Percentiles rank a stretch among this genome's conserved stretches.
Evolutionary conservation across 2,329 filamentous ascomycete genomes (phyloP).

Genomic region (Penicillium oxalicum): DNA sequence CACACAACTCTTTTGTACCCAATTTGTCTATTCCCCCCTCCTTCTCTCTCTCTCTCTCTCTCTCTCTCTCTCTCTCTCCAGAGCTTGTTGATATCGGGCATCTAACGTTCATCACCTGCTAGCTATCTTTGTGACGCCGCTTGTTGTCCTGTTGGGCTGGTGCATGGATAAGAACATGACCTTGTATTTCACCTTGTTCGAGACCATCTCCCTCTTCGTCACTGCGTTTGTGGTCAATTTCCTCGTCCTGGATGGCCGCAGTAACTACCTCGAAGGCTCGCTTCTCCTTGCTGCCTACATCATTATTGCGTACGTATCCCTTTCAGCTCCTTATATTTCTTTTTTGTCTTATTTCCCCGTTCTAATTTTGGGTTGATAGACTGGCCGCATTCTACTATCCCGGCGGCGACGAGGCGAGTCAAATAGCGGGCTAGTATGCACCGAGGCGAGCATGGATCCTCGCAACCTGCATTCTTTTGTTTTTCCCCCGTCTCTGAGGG

Average conservation of each 20-base stretch:
- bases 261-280: slow-evolving; percentile 74
- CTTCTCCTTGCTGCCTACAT: slow-evolving; percentile 70
- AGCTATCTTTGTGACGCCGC: slow-evolving; percentile 69
- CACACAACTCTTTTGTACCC: neutral
- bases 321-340: neutral
- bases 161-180: slow-evolving; percentile 66
- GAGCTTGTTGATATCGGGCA: neutral
- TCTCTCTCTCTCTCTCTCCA: neutral
- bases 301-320: slow-evolving; percentile 59
- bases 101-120: slow-evolving; percentile 3
- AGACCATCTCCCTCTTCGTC: slow-evolving; percentile 69
- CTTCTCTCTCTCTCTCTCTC: too few species aligned
- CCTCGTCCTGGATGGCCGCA: slow-evolving; percentile 73
- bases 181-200: slow-evolving; percentile 56
- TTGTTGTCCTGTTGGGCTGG: slow-evolving; percentile 71
- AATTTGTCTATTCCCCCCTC: too few species aligned
- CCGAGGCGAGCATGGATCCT: too few species aligned
- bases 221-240: slow-evolving; percentile 82
- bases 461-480: too few species aligned
- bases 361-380: slow-evolving; percentile 5
- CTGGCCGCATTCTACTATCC: slow-evolving; percentile 44
- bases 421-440: slow-evolving; percentile 18
- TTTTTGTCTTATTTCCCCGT: too few species aligned
- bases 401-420: slow-evolving; percentile 22
- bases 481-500: too few species aligned